These are phyloP conservation scores for Puccinellia tenuiflora DNA, from an alignment of 176 grass and related monocot species.

Conservation along the genomic window DNA sequence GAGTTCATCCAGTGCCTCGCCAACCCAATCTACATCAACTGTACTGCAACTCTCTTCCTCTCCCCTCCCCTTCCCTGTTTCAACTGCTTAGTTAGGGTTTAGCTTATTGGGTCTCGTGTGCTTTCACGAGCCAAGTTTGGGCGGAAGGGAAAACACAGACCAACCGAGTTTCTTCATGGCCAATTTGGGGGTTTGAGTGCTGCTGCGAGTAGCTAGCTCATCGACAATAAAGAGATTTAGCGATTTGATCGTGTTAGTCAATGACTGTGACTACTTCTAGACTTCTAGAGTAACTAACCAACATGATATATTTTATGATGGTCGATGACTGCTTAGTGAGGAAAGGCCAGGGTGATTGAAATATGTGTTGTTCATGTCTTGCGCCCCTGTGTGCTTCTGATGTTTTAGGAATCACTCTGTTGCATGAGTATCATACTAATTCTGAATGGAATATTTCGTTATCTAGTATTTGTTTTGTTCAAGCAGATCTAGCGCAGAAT, in stretches of 20 bases:
- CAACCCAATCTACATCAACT: slow-evolving; percentile 96
- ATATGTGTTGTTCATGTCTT: neutral
- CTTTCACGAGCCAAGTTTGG: neutral
- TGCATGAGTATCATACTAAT: neutral
- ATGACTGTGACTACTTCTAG: neutral
- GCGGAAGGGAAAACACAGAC: neutral
- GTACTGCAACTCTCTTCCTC: slow-evolving; percentile 31
- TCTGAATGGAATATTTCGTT: neutral
- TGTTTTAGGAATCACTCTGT: neutral
- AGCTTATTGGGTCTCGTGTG: neutral
- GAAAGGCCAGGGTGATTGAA: neutral
- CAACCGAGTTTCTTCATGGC: neutral
- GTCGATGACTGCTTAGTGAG: neutral
- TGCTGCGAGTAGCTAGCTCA: neutral
- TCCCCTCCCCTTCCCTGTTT: neutral
- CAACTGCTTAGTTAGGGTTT: slow-evolving; percentile 6
- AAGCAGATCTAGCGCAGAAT: slow-evolving; percentile 90
- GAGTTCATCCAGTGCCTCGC: slow-evolving; percentile 95
- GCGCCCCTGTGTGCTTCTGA: neutral
- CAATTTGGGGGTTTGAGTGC: neutral
- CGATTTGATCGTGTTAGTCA: neutral
- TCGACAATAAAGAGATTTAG: neutral
- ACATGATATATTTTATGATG: neutral
- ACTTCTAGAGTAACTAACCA: neutral
- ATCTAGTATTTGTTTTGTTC: slow-evolving; percentile 6